Percentiles rank a stretch among this genome's conserved stretches.
These are phyloP conservation scores for Claviceps sp. DNA, from an alignment of 2,329 filamentous ascomycete species.

Conservation along the genomic window DNA sequence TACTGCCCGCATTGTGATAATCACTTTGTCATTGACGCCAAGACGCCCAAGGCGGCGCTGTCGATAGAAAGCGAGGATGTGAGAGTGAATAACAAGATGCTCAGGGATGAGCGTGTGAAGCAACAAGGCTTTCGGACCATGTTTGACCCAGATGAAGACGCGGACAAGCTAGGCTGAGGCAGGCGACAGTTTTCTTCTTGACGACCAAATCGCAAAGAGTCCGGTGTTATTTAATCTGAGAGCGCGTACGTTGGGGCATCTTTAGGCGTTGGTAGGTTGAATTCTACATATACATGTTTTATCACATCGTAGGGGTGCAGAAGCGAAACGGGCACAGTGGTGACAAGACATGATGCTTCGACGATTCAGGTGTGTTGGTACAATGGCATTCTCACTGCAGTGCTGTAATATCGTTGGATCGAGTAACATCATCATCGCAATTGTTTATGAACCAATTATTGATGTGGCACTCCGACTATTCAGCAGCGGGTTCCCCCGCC, in stretches of 20 bases:
- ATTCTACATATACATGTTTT: conserved; percentile 13
- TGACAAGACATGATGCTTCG: not conserved
- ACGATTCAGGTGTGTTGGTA: conserved; percentile 20
- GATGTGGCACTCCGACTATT: conserved; percentile 13
- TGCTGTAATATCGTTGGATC: conserved; percentile 9
- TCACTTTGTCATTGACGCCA: conserved; percentile 86
- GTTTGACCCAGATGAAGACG: conserved; percentile 63
- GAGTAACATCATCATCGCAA: not conserved
- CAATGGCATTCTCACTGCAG: conserved; percentile 17
- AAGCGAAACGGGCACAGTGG: not conserved
- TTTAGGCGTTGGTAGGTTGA: conserved; percentile 18
- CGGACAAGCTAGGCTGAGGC: conserved; percentile 59
- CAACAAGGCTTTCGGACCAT: conserved; percentile 46
- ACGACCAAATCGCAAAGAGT: not conserved
- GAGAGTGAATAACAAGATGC: conserved; percentile 74
- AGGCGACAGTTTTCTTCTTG: not conserved
- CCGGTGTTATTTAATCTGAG: not conserved
- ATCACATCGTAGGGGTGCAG: not conserved
- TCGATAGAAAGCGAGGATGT: conserved; percentile 87
- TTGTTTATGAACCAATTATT: not conserved
- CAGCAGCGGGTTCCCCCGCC: conserved; percentile 26
- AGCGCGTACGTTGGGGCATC: conserved; percentile 7
- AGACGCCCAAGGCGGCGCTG: conserved; percentile 68
- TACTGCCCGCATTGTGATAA: conserved; percentile 99
- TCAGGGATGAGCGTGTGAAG: conserved; percentile 75